Evolutionary conservation across 2,329 filamentous ascomycete genomes (phyloP).

Genomic region (Ramichloridium luteum): DNA sequence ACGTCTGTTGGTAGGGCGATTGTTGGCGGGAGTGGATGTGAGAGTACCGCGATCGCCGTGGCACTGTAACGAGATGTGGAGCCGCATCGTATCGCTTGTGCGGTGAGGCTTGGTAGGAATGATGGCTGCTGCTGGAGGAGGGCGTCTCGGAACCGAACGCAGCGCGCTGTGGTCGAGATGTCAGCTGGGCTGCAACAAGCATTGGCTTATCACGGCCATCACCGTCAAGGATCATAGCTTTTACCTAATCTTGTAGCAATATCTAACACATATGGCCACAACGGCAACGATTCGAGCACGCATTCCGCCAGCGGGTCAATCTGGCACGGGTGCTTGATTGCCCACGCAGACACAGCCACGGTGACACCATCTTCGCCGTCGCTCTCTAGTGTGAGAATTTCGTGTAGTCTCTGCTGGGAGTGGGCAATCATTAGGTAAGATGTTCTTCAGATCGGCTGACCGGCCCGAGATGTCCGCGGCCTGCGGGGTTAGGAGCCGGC

Average conservation of each 20-base stretch:
- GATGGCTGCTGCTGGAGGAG: slow-evolving; percentile 21
- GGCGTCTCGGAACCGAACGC: slow-evolving; percentile 18
- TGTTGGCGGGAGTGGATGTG: slow-evolving; percentile 18
- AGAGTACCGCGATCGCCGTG: slow-evolving; percentile 20
- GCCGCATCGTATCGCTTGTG: slow-evolving; percentile 16
- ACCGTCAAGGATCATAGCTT: slow-evolving; percentile 3
- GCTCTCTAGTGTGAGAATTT: slow-evolving; percentile 19
- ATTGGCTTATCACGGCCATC: slow-evolving; percentile 3
- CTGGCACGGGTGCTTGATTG: slow-evolving; percentile 38
- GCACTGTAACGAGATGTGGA: slow-evolving; percentile 12
- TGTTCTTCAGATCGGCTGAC: not conserved
- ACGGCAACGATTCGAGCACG: slow-evolving; percentile 38
- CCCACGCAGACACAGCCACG: slow-evolving; percentile 33
- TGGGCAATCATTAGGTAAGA: slow-evolving; percentile 1
- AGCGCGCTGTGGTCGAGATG: too few relatives aligned
- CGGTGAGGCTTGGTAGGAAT: slow-evolving; percentile 19
- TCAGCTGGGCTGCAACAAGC: too few relatives aligned
- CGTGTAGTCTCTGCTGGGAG: slow-evolving; percentile 26
- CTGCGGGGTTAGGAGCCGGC: slow-evolving; percentile 12
- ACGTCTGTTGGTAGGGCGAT: slow-evolving; percentile 21
- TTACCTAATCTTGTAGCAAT: slow-evolving; percentile 40
- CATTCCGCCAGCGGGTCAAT: slow-evolving; percentile 33
- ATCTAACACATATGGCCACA: slow-evolving; percentile 39
- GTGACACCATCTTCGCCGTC: slow-evolving; percentile 20
- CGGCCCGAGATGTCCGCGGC: slow-evolving; percentile 3